Percentiles rank a stretch among this genome's conserved stretches.
Conservation (phyloP, 257 asterid species). For the Galeopsis tetrahit region DNA sequence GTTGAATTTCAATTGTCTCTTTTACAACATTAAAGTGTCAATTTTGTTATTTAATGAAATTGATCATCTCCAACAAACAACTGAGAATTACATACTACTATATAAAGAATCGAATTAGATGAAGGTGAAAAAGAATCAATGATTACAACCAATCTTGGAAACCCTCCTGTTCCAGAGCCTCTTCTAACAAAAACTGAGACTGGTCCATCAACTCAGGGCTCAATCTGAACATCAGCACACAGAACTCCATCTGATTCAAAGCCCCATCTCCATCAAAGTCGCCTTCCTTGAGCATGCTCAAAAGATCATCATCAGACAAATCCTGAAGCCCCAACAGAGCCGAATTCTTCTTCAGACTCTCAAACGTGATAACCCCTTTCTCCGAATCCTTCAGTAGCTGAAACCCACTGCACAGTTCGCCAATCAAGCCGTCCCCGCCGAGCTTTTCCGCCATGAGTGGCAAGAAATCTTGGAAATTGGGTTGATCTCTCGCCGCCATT, state of each 20-base stretch:
- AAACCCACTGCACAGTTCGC: constrained; percentile 54
- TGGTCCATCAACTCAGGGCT: constrained; percentile 66
- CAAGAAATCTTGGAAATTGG: constrained; percentile 53
- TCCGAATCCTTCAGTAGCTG: constrained; percentile 49
- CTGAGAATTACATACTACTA: not conserved
- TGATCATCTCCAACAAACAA: constrained; percentile 23
- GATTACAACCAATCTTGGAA: constrained; percentile 40
- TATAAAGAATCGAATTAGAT: constrained; percentile 24
- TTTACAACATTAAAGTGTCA: not conserved
- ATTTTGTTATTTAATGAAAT: constrained; percentile 11
- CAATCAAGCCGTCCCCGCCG: constrained; percentile 57
- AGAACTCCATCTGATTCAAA: constrained; percentile 62
- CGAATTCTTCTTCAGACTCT: constrained; percentile 48
- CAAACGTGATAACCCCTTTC: constrained; percentile 56
- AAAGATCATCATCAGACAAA: constrained; percentile 48
- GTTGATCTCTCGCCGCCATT: constrained; percentile 41
- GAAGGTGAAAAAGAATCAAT: not conserved
- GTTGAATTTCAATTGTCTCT: not conserved
- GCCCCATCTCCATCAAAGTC: constrained; percentile 71
- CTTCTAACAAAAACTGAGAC: constrained; percentile 51
- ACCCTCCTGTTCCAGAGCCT: constrained; percentile 47
- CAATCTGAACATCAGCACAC: constrained; percentile 61
- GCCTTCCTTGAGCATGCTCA: constrained; percentile 48
- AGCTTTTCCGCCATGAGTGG: constrained; percentile 62
- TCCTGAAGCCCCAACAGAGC: constrained; percentile 46